phyloP scores from a whole-genome alignment of 306 rosid genomes.

The Inga oerstediana region DNA sequence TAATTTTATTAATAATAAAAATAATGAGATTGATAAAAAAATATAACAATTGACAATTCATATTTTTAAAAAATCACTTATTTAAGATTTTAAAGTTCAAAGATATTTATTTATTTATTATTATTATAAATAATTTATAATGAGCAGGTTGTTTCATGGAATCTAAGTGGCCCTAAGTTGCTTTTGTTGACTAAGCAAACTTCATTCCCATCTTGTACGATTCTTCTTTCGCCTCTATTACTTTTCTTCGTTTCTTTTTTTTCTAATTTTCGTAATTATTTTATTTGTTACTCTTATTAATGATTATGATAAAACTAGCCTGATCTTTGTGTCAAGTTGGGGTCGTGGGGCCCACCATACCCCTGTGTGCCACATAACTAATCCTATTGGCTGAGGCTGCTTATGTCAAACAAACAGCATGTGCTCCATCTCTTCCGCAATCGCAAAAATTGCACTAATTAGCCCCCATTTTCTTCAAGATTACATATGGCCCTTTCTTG shows the following conservation, averaged over 20 bases:
- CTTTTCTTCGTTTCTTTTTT: not conserved
- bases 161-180: constrained; percentile 21
- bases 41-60: no score
- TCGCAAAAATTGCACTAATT: not conserved
- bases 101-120: no score
- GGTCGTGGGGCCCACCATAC: constrained; percentile 28
- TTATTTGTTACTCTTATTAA: not conserved
- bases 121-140: not conserved
- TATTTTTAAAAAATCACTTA: no score
- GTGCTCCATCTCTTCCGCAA: not conserved
- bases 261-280: not conserved
- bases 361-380: constrained; percentile 50
- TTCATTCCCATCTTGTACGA: not conserved
- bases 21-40: no score
- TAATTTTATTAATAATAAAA: no score
- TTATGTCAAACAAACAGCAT: not conserved
- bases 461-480: not conserved
- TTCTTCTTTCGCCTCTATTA: not conserved
- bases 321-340: not conserved
- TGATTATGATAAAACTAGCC: not conserved
- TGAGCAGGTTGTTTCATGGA: not conserved
- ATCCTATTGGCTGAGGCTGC: constrained; percentile 31
- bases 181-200: constrained; percentile 41
- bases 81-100: no score
- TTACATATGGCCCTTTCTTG: not conserved